A percentile compares a stretch with the other conserved stretches of the same genome.
These are phyloP conservation scores for Samsoniella hepiali DNA, from an alignment of 2,329 filamentous ascomycete genomes.

Conservation along the genomic window DNA sequence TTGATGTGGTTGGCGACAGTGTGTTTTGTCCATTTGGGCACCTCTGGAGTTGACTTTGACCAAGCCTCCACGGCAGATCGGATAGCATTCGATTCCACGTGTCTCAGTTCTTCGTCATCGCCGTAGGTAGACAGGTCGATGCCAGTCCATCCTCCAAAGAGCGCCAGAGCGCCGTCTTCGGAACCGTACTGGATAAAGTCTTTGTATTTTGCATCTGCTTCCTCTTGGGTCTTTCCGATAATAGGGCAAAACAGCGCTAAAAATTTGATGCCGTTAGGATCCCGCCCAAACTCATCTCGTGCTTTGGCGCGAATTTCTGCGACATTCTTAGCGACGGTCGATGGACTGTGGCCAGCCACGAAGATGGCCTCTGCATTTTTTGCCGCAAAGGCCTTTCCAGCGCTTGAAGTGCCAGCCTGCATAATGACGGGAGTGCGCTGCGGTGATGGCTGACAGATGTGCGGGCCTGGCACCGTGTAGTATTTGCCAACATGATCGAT, in stretches of 20 bases:
- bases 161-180: conserved; percentile 58
- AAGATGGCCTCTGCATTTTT: conserved; percentile 65
- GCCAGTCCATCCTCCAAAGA: conserved; percentile 66
- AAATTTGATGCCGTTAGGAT: conserved; percentile 57
- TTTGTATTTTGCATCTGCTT: conserved; percentile 48
- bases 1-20: conserved; percentile 33
- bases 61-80: conserved; percentile 48
- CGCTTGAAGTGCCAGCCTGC: conserved; percentile 60
- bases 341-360: conserved; percentile 55
- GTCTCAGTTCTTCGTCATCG: conserved; percentile 60
- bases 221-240: conserved; percentile 57
- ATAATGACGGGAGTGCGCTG: conserved; percentile 63
- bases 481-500: conserved; percentile 62
- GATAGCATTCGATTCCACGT: conserved; percentile 61
- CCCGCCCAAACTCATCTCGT: conserved; percentile 45
- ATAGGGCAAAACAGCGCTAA: conserved; percentile 57
- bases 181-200: conserved; percentile 55
- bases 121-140: conserved; percentile 59
- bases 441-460: conserved; percentile 59
- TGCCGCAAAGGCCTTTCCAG: conserved; percentile 58
- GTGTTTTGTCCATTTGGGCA: conserved; percentile 35
- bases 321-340: conserved; percentile 52
- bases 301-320: conserved; percentile 54
- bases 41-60: conserved; percentile 36
- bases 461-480: conserved; percentile 56